Evolutionary conservation across 2,329 filamentous ascomycete genomes (phyloP).

Genomic region (Dactylonectria estremocensis): DNA sequence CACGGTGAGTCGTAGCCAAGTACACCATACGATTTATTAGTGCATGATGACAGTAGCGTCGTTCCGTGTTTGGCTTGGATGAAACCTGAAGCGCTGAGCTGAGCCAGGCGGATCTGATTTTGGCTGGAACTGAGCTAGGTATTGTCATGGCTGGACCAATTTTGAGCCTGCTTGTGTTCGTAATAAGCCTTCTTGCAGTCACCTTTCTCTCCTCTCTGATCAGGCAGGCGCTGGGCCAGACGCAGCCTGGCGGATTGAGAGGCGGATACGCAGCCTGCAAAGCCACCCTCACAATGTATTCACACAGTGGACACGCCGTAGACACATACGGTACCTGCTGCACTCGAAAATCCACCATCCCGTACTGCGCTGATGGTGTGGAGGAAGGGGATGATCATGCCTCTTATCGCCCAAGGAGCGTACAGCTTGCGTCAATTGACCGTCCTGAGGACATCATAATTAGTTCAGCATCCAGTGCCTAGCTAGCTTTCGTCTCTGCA

Average conservation of each 20-base stretch:
- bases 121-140: conserved; percentile 13
- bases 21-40: conserved; percentile 33
- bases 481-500: background rate
- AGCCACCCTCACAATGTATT: background rate
- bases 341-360: background rate
- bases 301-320: background rate
- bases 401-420: conserved; percentile 10
- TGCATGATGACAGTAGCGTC: conserved; percentile 22
- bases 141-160: conserved; percentile 8
- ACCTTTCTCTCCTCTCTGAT: background rate
- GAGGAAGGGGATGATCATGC: conserved; percentile 18
- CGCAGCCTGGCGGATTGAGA: background rate
- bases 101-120: conserved; percentile 22
- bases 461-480: background rate
- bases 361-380: conserved; percentile 16
- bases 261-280: background rate
- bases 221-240: background rate
- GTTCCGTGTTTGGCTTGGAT: conserved; percentile 18
- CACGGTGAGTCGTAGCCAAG: conserved; percentile 27
- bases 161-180: conserved; percentile 19
- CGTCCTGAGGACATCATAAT: conserved; percentile 8
- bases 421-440: conserved; percentile 18
- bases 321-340: background rate
- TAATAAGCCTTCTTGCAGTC: conserved; percentile 3
- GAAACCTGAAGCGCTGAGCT: conserved; percentile 27